Conservation (phyloP, 1,284 basidiomycete species). For the Irpex rosettiformis region DNA sequence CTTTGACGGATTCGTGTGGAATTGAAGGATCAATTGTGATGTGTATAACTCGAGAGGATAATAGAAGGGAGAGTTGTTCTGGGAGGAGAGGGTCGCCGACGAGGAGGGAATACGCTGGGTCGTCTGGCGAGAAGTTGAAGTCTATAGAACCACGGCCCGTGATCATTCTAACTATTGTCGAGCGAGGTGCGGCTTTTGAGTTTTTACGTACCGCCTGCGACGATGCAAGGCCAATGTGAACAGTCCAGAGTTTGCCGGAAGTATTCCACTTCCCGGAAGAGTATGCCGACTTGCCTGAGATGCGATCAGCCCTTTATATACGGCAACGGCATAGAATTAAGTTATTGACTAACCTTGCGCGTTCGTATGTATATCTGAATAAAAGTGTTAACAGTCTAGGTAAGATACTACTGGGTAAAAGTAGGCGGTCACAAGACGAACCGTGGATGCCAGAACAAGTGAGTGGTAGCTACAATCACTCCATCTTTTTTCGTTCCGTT, state of each 20-base stretch:
- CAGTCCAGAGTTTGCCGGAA: constrained; percentile 52
- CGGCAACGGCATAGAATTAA: constrained; percentile 62
- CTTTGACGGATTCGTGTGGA: constrained; percentile 26
- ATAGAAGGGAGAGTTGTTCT: constrained; percentile 52
- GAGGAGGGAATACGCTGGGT: constrained; percentile 84
- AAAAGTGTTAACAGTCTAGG: constrained; percentile 5
- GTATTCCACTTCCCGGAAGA: constrained; percentile 61
- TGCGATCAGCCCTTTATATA: too few species aligned
- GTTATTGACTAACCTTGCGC: constrained; percentile 77
- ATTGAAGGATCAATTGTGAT: constrained; percentile 67
- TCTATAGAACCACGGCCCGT: constrained; percentile 44
- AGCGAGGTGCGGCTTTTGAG: background rate
- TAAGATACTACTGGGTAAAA: too few species aligned
- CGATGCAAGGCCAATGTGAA: constrained; percentile 69
- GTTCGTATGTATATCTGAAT: constrained; percentile 81
- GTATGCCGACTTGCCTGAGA: constrained; percentile 64
- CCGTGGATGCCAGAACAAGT: constrained; percentile 94
- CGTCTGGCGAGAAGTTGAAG: constrained; percentile 89
- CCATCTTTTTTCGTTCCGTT: constrained; percentile 39
- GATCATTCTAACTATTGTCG: background rate
- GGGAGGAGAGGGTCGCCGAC: constrained; percentile 54
- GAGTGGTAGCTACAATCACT: constrained; percentile 79
- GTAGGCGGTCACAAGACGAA: too few species aligned
- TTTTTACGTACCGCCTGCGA: constrained; percentile 70
- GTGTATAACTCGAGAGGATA: constrained; percentile 79